Evolutionary conservation across 805 yeast species (phyloP), one percentile per base, ranked within the genome.

Genomic region (Sugiyamaella valdiviana): DNA sequence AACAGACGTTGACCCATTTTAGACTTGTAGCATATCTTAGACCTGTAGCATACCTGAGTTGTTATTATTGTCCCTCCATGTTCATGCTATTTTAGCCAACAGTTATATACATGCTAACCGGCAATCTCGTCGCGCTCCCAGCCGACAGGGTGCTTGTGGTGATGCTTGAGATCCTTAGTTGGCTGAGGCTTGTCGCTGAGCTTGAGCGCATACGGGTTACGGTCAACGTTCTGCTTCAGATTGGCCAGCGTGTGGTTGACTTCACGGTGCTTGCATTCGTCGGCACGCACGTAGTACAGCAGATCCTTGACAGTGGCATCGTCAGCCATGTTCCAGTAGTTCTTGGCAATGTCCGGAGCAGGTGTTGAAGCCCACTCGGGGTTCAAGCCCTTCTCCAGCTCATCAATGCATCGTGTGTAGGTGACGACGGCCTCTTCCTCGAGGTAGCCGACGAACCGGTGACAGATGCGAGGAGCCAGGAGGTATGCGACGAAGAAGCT

Each of bases 361-460:
- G 52, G 52, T 16, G 45, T 48, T 17, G 51, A 52, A 35, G 73
- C 69, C 55, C 83, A 73, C 38, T 70, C 71, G 2, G 79, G 77
- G 44, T 80, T 65, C 37, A 70, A 64, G 5, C 79, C 79, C 5
- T 62, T 57, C 36, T 77, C 77, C 35, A 76, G 60, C 56, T 83
- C 81, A 36, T 74, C 74, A 26, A 80, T 59, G 39, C 84, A 67
- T 57, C 83, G 78, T 2, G 84, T 69, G 60, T 83, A 83, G 0
- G 90, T 83, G 44, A 74, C 66, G 14, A 83, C 85, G 2, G 88
- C 88, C 60, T 83, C 89, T 59, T 83, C 90, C 63, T 83, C 90
- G 44, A 83, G 67, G 59, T 83, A 83, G 1, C 90, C 90, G 42
- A 83, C 90, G 61, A 83, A 83, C 51, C 90, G 67, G 56, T 83